Evolutionary conservation across 805 yeast species (phyloP), one percentile per base, ranked within the genome.

Genomic region (Metschnikowia noctiluminum): DNA sequence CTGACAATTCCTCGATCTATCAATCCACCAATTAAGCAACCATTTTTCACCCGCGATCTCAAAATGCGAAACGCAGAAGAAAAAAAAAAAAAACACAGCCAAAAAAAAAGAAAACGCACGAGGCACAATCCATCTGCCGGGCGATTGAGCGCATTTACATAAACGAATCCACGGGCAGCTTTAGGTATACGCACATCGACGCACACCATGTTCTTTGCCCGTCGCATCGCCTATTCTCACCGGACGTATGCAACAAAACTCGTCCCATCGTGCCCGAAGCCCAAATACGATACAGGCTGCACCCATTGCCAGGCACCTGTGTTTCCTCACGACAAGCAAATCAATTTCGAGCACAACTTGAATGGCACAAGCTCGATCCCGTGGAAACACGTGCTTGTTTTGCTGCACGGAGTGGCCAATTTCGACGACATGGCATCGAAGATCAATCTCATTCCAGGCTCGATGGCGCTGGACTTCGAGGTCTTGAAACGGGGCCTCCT

Each of bases 211-310:
- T 35, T 43, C 15, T n/a, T 28, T 16, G 28, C 6, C 28, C 45
- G 45, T n/a, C 42, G 7, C 8, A 10, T 32, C 39, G 21, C 8
- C 44, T 41, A 35, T 10, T 10, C 14, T n/a, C 32, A 30, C 13
- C 35, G 41, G 28, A 36, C 15, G 32, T 31, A 36, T 38, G n/a
- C 38, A 21, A 12, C 37, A 35, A 36, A 37, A 16, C 41, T 50
- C 40, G 45, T 50, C 6, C 43, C 45, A 11, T 51, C 50, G 15
- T 81, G 86, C 54, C 86, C 87, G 0, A 58, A 61, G 8, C 85
- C 87, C 1, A 51, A 40, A 7, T 65, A 63, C 42, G 84, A 82
- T 51, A 80, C 86, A 0, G 87, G 87, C 0, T 83, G 88, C 58
- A 83, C 89, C 0, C 67, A 61, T 51, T 85, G 90, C 55, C 57